Conservation (phyloP, 2,329 filamentous ascomycete species). For the Paecilomyces sp. region DNA sequence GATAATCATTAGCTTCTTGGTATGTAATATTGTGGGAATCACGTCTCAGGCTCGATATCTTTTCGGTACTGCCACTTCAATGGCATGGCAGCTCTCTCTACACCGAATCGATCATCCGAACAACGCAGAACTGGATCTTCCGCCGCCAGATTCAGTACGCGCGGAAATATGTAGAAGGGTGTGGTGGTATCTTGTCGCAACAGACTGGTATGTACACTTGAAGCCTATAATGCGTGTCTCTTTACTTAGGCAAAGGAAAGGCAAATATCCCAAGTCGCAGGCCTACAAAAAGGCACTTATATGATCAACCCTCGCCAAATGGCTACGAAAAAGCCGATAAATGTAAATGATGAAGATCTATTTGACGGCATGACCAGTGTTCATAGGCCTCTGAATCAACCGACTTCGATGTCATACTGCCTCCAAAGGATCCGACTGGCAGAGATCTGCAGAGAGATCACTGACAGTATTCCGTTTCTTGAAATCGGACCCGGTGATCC, state of each 20-base stretch:
- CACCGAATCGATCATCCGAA: no score
- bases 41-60: no score
- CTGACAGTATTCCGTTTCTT: constrained; percentile 23
- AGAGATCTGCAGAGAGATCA: constrained; percentile 29
- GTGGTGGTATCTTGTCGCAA: constrained; percentile 35
- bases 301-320: constrained; percentile 31
- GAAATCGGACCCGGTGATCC: constrained; percentile 9
- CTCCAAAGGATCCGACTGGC: constrained; percentile 27
- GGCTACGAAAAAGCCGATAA: constrained; percentile 27
- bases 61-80: no score
- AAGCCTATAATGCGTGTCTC: no score
- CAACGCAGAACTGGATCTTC: constrained; percentile 4
- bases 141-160: constrained; percentile 17
- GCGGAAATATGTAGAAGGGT: constrained; percentile 31
- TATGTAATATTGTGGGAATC: no score
- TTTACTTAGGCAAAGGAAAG: no score
- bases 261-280: constrained; percentile 8
- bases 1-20: constrained; percentile 26
- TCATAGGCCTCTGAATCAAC: constrained; percentile 14
- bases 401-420: constrained; percentile 34
- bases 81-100: no score
- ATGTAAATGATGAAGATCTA: constrained; percentile 29
- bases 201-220: constrained; percentile 25
- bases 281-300: constrained; percentile 29
- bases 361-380: constrained; percentile 16